Conservation (phyloP, 2,329 filamentous ascomycete genomes). For the Didymella pinodella region DNA sequence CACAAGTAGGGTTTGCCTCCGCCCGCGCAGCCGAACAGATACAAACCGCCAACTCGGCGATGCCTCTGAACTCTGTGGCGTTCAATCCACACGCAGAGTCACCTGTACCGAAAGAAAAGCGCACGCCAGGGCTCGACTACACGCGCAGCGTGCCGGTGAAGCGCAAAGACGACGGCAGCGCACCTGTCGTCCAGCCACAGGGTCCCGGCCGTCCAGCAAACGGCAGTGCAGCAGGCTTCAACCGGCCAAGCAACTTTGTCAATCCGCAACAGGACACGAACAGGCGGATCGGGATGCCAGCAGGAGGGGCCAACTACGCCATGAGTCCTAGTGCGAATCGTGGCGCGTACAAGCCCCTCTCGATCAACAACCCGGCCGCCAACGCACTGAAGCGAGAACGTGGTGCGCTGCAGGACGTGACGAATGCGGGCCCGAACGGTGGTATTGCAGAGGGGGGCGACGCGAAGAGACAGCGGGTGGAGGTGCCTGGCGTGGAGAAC, state of each 20-base stretch:
- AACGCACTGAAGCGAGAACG: slow-evolving; percentile 41
- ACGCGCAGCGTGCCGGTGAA: slow-evolving; percentile 76
- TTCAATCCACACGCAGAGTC: slow-evolving; percentile 61
- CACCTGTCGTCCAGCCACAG: slow-evolving; percentile 26
- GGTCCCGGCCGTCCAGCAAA: slow-evolving; percentile 24
- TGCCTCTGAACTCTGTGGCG: slow-evolving; percentile 47
- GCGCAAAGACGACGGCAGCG: slow-evolving; percentile 52
- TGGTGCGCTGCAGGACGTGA: slow-evolving; percentile 56
- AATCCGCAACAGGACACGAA: slow-evolving; percentile 58
- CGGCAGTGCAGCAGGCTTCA: slow-evolving; percentile 21
- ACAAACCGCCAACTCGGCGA: slow-evolving; percentile 42
- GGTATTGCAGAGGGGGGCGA: slow-evolving; percentile 45
- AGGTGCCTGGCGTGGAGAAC: slow-evolving; percentile 38
- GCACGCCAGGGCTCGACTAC: slow-evolving; percentile 88
- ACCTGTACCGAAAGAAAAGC: slow-evolving; percentile 76
- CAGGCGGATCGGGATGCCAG: slow-evolving; percentile 60
- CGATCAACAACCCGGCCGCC: slow-evolving; percentile 32
- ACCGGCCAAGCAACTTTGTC: slow-evolving; percentile 52
- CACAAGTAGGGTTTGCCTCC: slow-evolving; percentile 56
- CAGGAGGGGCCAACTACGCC: slow-evolving; percentile 40
- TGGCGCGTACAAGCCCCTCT: slow-evolving; percentile 56
- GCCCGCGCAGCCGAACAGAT: slow-evolving; percentile 55
- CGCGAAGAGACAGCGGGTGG: slow-evolving; percentile 53
- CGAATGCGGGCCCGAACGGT: slow-evolving; percentile 49
- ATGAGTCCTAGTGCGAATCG: slow-evolving; percentile 56